Base-by-base conservation (phyloP, 1,284 basidiomycete genomes). In the Inonotus hispidus region DNA sequence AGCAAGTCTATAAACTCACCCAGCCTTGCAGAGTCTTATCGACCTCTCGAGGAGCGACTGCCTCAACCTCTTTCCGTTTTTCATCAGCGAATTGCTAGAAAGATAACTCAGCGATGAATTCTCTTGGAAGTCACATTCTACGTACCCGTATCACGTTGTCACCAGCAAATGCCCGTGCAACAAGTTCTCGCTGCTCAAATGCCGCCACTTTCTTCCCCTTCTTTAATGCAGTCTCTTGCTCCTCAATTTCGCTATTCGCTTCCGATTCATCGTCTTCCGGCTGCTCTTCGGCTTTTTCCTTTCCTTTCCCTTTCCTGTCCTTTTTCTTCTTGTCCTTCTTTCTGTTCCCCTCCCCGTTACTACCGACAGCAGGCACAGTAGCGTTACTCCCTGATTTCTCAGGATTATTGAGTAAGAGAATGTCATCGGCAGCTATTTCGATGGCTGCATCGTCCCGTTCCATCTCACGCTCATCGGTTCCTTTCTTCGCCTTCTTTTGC, bases 11-110 rank as follows among this genome's bases (percentile, higher is more conserved):
- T 32, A 27, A 41, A 71, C 87, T 66, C 70, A 94, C 92, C 96
- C 97, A 98, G 35, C 96, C 96, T 47, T 93, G 87, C n/a, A 98
- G 81, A 1, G 93, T 92, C 0, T 87, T 93, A 71, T 98, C 95
- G 37, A 95, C 82, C 62, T 90, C 85, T 55, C 80, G 80, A 0
- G 95, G 93, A 1, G 94, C 94, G 69, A 98, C 95, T 14, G 81
- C 82, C 49, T 90, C 87, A 14, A 92, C 84, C 71, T 91, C 87
- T 45, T 81, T 80, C 41, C 81, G 80, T 72, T 98, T 98, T 58
- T 88, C 85, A 63, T 88, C 87, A 56, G 83, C 87, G 70, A 99
- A 99, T 58, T 92, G 88, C 90, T 94, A 66, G 1, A 62, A 61
- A 27, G 57, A 39, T 32, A 50, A 25, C 25, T 60, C 39, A 25